phyloP scores from a whole-genome alignment of 208 protist species.

The Crithidia expoeki region DNA sequence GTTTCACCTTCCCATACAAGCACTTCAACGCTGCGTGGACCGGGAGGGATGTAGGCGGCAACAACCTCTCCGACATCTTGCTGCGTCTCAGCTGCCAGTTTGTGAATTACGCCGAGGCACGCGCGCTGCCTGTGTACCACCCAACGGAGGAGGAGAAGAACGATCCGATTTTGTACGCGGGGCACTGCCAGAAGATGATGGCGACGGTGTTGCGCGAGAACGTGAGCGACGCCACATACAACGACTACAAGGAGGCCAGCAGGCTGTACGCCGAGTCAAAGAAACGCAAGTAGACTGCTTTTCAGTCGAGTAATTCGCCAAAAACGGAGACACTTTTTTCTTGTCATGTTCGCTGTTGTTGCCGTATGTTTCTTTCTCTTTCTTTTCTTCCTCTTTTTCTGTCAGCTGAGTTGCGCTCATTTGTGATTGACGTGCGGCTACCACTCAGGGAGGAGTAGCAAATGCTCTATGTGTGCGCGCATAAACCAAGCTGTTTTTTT shows the following conservation, averaged over 20 bases:
- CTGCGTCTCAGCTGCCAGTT: constrained; percentile 84
- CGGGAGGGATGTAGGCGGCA: constrained; percentile 70
- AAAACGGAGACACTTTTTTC: neutral
- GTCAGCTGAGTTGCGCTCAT: neutral
- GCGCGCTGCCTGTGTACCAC: constrained; percentile 83
- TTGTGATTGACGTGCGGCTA: neutral
- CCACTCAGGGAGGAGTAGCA: neutral
- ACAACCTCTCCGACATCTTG: constrained; percentile 64
- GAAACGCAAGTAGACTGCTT: constrained; percentile 27
- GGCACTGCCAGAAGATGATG: constrained; percentile 88
- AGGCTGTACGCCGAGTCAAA: constrained; percentile 23
- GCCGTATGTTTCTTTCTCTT: neutral
- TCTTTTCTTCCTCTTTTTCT: constrained; percentile 6
- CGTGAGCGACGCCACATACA: constrained; percentile 68
- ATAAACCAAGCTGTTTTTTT: neutral
- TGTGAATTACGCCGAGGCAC: constrained; percentile 79
- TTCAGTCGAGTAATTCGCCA: too few species aligned
- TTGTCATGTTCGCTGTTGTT: neutral
- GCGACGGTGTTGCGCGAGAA: constrained; percentile 61
- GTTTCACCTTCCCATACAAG: constrained; percentile 80
- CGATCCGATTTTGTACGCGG: constrained; percentile 74
- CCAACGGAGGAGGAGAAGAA: constrained; percentile 83
- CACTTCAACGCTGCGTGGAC: constrained; percentile 92
- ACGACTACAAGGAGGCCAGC: constrained; percentile 59
- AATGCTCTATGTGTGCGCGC: neutral